Base-by-base conservation (phyloP, 202 grass and related monocot species). In the Alloteropsis angusta region DNA sequence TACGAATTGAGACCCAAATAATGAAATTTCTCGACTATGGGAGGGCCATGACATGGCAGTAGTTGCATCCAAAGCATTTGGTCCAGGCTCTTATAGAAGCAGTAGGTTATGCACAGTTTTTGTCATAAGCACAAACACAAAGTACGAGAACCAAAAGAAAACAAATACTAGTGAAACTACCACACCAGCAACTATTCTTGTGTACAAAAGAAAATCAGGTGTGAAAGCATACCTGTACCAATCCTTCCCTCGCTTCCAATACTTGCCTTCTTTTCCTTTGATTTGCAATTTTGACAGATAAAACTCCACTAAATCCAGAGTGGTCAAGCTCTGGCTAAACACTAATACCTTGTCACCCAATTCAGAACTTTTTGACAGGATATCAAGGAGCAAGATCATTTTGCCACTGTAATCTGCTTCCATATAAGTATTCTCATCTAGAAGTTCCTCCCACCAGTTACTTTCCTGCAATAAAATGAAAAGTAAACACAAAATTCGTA, bases 231-330 rank as follows among this genome's bases (percentile, higher is more conserved):
- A 98, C 96, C 96, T 98, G 81, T 94, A 98, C 96, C 96, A 98
- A 84, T 98, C 92, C 81, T 93, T 98, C 30, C 91, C 91, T 82
- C 90, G 96, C 76, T 95, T 98, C 96, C 96, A 98, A 50, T 66
- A 65, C 82, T 95, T 98, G 26, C 89, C 82, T 82, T 91, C 87
- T 53, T 81, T 87, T 80, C 76, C 89, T 76, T 89, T 98, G 47
- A 85, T 80, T 60, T 81, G 87, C 72, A 98, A 34, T 83, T 93
- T 98, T 44, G 90, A 92, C 30, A 98, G 72, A 89, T 91, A 98
- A 53, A 90, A 87, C 63, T 98, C 96, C 48, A 98, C 89, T 53
- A 98, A 89, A 81, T 91, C 92, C 68, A 98, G 86, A 80, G 96
- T 98, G 16, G 87, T 68, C 71, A 98, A 84, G 80, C 90, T 98